These are phyloP conservation scores for Colletotrichum sp. DNA, from an alignment of 2,329 filamentous ascomycete genomes.

Conservation along the genomic window DNA sequence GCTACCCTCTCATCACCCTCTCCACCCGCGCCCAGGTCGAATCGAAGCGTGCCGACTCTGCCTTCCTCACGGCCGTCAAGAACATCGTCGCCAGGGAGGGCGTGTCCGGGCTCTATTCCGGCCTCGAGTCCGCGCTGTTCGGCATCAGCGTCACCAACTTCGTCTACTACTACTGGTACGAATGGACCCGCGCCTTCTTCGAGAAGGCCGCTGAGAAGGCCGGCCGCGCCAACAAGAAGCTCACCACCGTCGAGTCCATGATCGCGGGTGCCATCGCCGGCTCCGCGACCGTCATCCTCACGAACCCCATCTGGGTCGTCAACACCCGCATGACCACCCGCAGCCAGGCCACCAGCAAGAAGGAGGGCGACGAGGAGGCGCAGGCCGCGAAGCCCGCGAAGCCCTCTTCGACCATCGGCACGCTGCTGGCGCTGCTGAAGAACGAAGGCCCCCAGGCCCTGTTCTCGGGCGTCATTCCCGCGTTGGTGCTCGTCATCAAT, in stretches of 20 bases:
- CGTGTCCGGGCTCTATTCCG: constrained; percentile 85
- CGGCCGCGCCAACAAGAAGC: constrained; percentile 76
- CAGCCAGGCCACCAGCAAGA: constrained; percentile 45
- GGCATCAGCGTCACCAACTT: constrained; percentile 99
- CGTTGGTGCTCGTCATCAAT: constrained; percentile 94
- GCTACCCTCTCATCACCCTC: constrained; percentile 95
- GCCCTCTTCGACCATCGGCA: constrained; percentile 79
- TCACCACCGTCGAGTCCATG: constrained; percentile 93
- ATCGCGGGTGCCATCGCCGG: constrained; percentile 93
- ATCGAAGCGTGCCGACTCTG: constrained; percentile 87
- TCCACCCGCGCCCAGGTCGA: constrained; percentile 98
- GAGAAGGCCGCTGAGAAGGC: constrained; percentile 75
- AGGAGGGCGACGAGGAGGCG: constrained; percentile 41
- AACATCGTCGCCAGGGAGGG: constrained; percentile 93
- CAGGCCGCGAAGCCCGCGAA: constrained; percentile 48
- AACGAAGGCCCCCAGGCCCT: constrained; percentile 86
- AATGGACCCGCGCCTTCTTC: constrained; percentile 92
- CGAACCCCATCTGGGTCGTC: constrained; percentile 99
- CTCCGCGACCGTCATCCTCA: constrained; percentile 91
- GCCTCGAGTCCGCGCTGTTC: constrained; percentile 91
- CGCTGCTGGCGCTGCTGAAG: constrained; percentile 77
- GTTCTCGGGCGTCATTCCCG: constrained; percentile 91
- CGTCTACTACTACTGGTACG: constrained; percentile 99
- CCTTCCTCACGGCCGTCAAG: constrained; percentile 81
- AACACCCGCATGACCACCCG: constrained; percentile 98